Percentiles rank a stretch among this genome's conserved stretches.
Evolutionary conservation across 495 filamentous ascomycete genomes (phyloP).

Genomic region (Alectoria sarmentosa): DNA sequence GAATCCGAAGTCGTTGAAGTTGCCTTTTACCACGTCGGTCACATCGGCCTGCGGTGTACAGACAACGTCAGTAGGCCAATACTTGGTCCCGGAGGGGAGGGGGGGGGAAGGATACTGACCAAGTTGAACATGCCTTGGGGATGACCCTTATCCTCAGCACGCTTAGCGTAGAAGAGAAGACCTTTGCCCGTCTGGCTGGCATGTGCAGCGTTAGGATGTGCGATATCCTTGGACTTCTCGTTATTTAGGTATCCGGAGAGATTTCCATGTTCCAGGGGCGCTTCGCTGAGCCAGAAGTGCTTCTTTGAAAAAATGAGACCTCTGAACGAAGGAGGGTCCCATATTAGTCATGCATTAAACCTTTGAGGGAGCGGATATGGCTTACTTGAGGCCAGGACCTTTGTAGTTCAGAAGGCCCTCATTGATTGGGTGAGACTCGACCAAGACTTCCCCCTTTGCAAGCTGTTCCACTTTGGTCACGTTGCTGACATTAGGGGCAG

Average conservation of each 20-base stretch:
- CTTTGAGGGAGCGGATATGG: conserved; percentile 22
- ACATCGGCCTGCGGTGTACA: conserved; percentile 59
- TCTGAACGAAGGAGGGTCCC: conserved; percentile 34
- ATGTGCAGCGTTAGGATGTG: conserved; percentile 78
- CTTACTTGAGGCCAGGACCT: conserved; percentile 88
- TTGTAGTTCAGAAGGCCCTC: conserved; percentile 82
- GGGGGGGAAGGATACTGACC: conserved; percentile 44
- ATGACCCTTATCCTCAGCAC: conserved; percentile 67
- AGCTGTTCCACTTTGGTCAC: conserved; percentile 40
- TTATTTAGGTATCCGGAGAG: conserved; percentile 68
- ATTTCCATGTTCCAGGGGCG: conserved; percentile 68
- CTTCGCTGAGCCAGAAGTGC: conserved; percentile 90
- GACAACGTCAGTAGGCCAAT: background rate
- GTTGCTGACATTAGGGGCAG: conserved; percentile 38
- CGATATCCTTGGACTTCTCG: conserved; percentile 72
- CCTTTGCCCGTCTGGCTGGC: conserved; percentile 91
- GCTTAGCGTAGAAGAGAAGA: conserved; percentile 87
- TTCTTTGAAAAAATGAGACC: conserved; percentile 62
- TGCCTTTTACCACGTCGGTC: conserved; percentile 67
- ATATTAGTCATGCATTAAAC: background rate
- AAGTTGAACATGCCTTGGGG: conserved; percentile 80
- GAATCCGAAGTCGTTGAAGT: conserved; percentile 74
- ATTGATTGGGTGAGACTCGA: conserved; percentile 55
- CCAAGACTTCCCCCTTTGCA: conserved; percentile 38
- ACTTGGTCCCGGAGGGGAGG: too few species aligned